Percentiles rank a stretch among this genome's conserved stretches.
phyloP scores from a whole-genome alignment of 805 yeast species.

The Deakozyma indianensis region DNA sequence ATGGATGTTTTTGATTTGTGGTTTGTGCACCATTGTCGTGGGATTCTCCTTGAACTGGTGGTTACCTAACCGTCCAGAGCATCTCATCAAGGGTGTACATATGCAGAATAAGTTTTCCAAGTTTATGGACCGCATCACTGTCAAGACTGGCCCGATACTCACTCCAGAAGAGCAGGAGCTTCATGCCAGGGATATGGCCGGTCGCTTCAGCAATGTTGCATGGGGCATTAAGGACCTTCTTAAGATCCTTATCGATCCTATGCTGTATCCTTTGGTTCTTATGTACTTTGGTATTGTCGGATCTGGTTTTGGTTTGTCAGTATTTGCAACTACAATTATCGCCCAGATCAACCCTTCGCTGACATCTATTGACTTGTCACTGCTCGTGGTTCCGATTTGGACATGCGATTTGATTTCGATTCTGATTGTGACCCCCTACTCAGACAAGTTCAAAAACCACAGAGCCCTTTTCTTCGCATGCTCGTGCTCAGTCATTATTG shows the following conservation, averaged over 20 bases:
- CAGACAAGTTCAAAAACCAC: constrained; percentile 47
- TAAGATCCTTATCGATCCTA: constrained; percentile 40
- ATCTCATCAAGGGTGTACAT: constrained; percentile 6
- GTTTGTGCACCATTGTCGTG: constrained; percentile 46
- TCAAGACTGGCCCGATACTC: constrained; percentile 29
- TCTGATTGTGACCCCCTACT: constrained; percentile 60
- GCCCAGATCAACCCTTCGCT: constrained; percentile 46
- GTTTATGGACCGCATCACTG: constrained; percentile 6
- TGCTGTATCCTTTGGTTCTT: constrained; percentile 68
- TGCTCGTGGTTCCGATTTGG: constrained; percentile 85
- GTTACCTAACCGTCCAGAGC: constrained; percentile 68
- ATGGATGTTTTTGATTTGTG: constrained; percentile 74
- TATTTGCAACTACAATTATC: constrained; percentile 70
- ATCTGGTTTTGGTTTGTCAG: constrained; percentile 76
- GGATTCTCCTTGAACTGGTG: constrained; percentile 63
- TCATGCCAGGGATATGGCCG: constrained; percentile 47
- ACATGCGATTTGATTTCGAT: constrained; percentile 69
- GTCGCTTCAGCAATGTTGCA: constrained; percentile 28
- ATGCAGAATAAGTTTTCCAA: constrained; percentile 3
- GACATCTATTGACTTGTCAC: constrained; percentile 53
- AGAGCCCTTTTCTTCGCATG: constrained; percentile 50
- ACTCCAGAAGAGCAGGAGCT: constrained; percentile 34
- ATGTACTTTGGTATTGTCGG: constrained; percentile 94
- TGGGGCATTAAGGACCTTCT: constrained; percentile 53
- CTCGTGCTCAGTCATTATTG: constrained; percentile 53